Evolutionary conservation across 139 green algal genomes (phyloP).

Genomic region (Chlamydomonas schloesseri): DNA sequence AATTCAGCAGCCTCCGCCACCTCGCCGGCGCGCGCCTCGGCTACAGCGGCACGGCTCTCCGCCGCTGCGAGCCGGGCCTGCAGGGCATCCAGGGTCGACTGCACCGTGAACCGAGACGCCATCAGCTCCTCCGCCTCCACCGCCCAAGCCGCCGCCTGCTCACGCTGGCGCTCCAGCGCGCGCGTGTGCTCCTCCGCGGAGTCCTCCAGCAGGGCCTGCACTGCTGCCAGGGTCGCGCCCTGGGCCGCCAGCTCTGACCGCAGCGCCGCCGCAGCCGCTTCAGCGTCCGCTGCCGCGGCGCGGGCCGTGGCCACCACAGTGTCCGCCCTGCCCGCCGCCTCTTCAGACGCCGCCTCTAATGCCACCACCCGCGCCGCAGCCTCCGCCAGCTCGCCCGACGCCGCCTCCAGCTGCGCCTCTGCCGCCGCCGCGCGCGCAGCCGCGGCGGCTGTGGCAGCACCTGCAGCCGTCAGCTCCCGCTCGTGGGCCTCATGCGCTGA

Average conservation of each 20-base stretch:
- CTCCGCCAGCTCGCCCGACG: neutral
- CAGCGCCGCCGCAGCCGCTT: neutral
- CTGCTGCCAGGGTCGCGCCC: neutral
- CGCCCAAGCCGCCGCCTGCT: neutral
- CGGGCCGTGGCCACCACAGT: neutral
- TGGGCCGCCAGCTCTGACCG: neutral
- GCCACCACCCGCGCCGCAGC: neutral
- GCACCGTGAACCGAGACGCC: neutral
- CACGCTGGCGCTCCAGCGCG: neutral
- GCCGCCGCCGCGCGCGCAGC: neutral
- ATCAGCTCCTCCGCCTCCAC: neutral
- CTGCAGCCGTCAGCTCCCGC: neutral
- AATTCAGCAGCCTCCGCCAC: neutral
- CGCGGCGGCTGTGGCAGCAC: neutral
- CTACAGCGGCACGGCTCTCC: neutral
- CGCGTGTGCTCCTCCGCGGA: neutral
- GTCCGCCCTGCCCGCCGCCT: neutral
- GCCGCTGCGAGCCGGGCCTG: neutral
- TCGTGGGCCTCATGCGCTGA: conserved; percentile 14
- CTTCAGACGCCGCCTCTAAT: neutral
- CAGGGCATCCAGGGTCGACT: neutral
- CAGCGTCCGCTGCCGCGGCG: neutral
- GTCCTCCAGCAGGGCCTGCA: neutral
- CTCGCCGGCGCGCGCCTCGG: neutral
- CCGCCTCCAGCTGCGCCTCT: neutral